These are phyloP conservation scores for Salvia splendens DNA, from an alignment of 257 asterid genomes.

Conservation along the genomic window DNA sequence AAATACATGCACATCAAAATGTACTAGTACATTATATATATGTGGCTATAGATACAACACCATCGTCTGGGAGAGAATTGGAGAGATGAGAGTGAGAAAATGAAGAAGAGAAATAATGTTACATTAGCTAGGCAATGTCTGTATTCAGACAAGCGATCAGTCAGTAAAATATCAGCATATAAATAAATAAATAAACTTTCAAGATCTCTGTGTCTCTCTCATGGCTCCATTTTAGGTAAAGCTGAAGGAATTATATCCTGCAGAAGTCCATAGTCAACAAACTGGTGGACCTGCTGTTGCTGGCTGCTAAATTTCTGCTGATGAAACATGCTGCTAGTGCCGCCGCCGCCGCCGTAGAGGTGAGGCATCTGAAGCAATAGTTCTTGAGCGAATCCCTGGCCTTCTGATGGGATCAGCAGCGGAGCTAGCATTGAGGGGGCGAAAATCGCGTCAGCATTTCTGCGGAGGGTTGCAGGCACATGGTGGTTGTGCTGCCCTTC, in stretches of 20 bases:
- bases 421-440: constrained; percentile 31
- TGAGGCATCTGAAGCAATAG: constrained; percentile 39
- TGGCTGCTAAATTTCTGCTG: constrained; percentile 17
- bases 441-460: constrained; percentile 36
- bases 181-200: constrained; percentile 26
- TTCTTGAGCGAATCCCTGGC: constrained; percentile 32
- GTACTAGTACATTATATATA: constrained; percentile 12
- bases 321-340: constrained; percentile 21
- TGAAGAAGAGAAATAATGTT: neutral
- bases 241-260: constrained; percentile 46
- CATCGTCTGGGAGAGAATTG: neutral
- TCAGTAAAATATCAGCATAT: constrained; percentile 18
- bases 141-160: constrained; percentile 9
- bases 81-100: neutral
- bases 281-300: constrained; percentile 36
- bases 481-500: constrained; percentile 78
- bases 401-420: constrained; percentile 23
- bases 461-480: constrained; percentile 47
- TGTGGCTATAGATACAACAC: neutral
- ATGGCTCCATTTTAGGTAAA: constrained; percentile 37
- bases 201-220: constrained; percentile 1
- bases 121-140: constrained; percentile 8
- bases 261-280: constrained; percentile 40
- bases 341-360: constrained; percentile 22
- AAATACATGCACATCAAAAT: constrained; percentile 6